Percentiles rank a stretch among this genome's conserved stretches.
Conservation (phyloP, 2,329 filamentous ascomycete genomes). For the Lasiodiplodia theobromae region DNA sequence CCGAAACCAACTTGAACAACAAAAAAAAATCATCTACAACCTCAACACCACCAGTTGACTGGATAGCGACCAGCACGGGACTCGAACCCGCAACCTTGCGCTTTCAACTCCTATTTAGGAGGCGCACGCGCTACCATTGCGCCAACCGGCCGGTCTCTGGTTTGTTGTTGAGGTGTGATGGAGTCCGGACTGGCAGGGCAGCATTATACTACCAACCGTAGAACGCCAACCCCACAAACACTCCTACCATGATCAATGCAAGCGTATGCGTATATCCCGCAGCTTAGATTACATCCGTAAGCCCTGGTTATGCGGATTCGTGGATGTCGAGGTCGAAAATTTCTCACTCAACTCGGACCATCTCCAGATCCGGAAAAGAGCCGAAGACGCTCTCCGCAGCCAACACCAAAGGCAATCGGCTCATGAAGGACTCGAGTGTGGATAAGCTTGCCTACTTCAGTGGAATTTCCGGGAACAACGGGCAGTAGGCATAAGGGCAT, state of each 20-base stretch:
- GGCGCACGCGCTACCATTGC: constrained; percentile 29
- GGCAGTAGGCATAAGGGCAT: not conserved
- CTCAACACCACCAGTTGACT: not conserved
- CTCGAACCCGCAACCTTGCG: constrained; percentile 29
- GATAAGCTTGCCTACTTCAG: not conserved
- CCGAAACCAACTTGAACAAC: not conserved
- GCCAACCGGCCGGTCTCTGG: constrained; percentile 26
- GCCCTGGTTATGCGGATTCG: no score
- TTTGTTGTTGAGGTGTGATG: no score
- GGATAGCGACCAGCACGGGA: constrained; percentile 13
- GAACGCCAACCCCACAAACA: not conserved
- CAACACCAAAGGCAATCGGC: not conserved
- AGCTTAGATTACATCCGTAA: no score
- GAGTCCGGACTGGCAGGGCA: not conserved
- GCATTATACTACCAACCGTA: not conserved
- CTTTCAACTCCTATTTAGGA: constrained; percentile 3
- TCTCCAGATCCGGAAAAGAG: not conserved
- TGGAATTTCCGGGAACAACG: not conserved
- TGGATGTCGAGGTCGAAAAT: not conserved
- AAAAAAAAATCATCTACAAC: not conserved
- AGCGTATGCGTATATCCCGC: no score
- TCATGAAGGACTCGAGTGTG: not conserved
- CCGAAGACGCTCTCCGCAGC: not conserved
- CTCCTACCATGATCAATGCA: not conserved
- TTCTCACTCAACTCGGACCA: not conserved